A percentile compares a stretch with the other conserved stretches of the same genome.
Conservation (phyloP, 441 rosid genomes). For the Flueggea neowawraea region DNA sequence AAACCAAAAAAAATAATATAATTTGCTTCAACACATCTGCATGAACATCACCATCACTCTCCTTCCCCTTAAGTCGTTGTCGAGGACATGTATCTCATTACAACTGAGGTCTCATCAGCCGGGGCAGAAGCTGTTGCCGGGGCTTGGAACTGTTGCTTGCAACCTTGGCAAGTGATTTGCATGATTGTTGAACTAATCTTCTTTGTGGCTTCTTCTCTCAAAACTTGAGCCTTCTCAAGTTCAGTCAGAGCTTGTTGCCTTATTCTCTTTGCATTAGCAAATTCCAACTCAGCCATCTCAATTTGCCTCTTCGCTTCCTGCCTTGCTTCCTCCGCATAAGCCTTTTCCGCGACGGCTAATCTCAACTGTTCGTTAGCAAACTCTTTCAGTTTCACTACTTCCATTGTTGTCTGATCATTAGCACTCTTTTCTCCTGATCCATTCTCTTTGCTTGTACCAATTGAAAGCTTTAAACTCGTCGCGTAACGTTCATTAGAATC, state of each 20-base stretch:
- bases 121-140: constrained; percentile 21
- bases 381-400: constrained; percentile 26
- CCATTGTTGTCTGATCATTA: constrained; percentile 8
- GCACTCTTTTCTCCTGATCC: background rate
- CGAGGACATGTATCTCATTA: constrained; percentile 53
- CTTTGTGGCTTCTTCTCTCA: constrained; percentile 50
- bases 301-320: constrained; percentile 48
- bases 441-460: constrained; percentile 25
- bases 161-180: constrained; percentile 64
- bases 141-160: constrained; percentile 53
- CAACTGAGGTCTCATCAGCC: constrained; percentile 42
- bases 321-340: constrained; percentile 53
- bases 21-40: no score
- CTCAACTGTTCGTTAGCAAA: constrained; percentile 40
- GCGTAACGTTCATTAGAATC: constrained; percentile 31
- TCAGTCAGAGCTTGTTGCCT: constrained; percentile 73
- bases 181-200: constrained; percentile 51
- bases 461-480: constrained; percentile 54
- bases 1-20: no score
- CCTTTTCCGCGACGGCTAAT: constrained; percentile 49
- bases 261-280: constrained; percentile 63
- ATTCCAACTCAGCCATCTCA: constrained; percentile 63
- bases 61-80: constrained; percentile 54
- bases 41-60: no score
- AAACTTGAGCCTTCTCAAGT: constrained; percentile 49